phyloP scores from a whole-genome alignment of 2,329 filamentous ascomycete genomes.

The Cytospora leucostoma region DNA sequence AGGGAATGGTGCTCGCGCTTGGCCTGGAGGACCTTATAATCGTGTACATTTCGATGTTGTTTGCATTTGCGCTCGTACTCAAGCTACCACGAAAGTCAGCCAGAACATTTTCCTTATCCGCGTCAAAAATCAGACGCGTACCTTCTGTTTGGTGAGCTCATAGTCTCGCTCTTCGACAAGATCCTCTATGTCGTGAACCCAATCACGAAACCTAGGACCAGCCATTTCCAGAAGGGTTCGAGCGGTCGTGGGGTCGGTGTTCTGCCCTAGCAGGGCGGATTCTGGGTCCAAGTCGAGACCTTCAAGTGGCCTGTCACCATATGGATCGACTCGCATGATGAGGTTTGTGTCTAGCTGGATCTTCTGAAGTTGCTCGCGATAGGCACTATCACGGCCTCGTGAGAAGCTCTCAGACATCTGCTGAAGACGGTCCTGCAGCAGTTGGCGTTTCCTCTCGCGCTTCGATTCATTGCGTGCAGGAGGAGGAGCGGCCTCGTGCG shows the following conservation, averaged over 20 bases:
- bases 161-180: constrained; percentile 85
- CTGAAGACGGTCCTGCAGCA: constrained; percentile 76
- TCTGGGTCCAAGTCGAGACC: constrained; percentile 37
- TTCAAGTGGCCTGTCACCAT: constrained; percentile 55
- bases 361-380: constrained; percentile 85
- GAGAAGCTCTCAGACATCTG: constrained; percentile 77
- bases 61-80: constrained; percentile 64
- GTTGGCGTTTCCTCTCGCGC: constrained; percentile 84
- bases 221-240: constrained; percentile 70
- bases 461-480: constrained; percentile 59
- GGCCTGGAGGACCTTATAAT: constrained; percentile 64
- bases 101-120: background rate
- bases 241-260: constrained; percentile 40
- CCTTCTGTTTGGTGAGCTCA: constrained; percentile 77
- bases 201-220: constrained; percentile 81
- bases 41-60: constrained; percentile 60
- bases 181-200: constrained; percentile 84
- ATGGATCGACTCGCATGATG: constrained; percentile 82
- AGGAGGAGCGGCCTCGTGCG: constrained; percentile 16
- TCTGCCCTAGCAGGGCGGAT: constrained; percentile 39
- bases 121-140: constrained; percentile 45
- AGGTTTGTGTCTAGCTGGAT: constrained; percentile 90
- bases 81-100: constrained; percentile 44
- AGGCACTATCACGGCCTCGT: constrained; percentile 78
- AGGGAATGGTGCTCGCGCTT: constrained; percentile 62